Conservation (phyloP, 2,329 filamentous ascomycete species). For the Exophiala dermatitidis region DNA sequence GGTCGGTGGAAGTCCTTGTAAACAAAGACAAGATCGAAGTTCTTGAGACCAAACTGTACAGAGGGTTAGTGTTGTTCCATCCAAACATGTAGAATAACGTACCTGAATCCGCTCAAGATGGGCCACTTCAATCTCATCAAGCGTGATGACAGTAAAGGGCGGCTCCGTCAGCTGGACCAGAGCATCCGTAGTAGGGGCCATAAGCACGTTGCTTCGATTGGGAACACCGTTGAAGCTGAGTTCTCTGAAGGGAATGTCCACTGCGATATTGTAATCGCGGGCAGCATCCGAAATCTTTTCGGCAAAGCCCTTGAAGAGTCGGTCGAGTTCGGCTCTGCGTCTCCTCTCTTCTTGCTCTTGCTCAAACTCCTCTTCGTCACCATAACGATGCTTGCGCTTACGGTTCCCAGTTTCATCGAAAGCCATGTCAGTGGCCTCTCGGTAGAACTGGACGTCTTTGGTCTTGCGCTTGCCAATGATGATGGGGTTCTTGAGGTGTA, state of each 20-base stretch:
- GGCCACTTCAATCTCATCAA: conserved; percentile 92
- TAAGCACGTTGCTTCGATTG: conserved; percentile 87
- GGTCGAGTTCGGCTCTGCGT: conserved; percentile 82
- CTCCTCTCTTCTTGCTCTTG: conserved; percentile 95
- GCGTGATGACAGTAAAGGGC: conserved; percentile 89
- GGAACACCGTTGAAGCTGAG: conserved; percentile 96
- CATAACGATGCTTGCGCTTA: conserved; percentile 94
- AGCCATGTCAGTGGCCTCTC: conserved; percentile 95
- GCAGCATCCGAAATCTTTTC: conserved; percentile 97
- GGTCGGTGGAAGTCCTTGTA: conserved; percentile 95
- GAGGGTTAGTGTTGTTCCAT: conserved; percentile 26
- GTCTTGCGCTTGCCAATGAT: conserved; percentile 99
- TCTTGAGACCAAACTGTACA: conserved; percentile 84
- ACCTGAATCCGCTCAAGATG: conserved; percentile 85
- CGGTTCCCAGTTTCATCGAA: conserved; percentile 98
- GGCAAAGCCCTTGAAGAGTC: conserved; percentile 90
- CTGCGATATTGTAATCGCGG: conserved; percentile 80
- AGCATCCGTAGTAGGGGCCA: conserved; percentile 94
- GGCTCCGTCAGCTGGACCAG: conserved; percentile 95
- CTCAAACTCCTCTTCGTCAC: conserved; percentile 97
- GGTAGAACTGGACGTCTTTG: conserved; percentile 96
- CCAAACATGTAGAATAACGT: conserved; percentile 12
- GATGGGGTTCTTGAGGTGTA: conserved; percentile 95
- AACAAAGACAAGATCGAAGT: conserved; percentile 96
- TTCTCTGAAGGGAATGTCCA: conserved; percentile 94